Percentiles rank a stretch among this genome's conserved stretches.
Conservation (phyloP, 352 stramenopile genomes). For the Phytophthora capsici region DNA sequence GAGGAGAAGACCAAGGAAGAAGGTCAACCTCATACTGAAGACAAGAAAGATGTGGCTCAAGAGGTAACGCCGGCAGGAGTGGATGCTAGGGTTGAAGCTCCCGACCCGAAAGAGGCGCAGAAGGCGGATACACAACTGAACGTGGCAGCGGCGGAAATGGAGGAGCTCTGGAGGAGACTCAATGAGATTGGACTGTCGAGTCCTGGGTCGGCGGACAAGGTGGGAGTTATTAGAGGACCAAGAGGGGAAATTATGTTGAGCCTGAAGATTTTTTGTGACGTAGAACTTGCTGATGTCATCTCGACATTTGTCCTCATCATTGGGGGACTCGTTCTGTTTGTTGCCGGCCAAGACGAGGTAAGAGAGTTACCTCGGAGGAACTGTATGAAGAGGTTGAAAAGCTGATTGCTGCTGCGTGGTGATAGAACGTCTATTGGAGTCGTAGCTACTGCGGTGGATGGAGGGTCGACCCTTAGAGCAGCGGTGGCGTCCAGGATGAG, state of each 20-base stretch:
- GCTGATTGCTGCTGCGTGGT: conserved; percentile 3
- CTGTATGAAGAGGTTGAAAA: not conserved
- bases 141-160: conserved; percentile 77
- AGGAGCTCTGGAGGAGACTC: conserved; percentile 83
- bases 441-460: conserved; percentile 73
- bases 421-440: conserved; percentile 57
- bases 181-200: conserved; percentile 79
- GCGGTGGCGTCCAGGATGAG: conserved; percentile 84
- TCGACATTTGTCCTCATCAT: conserved; percentile 77
- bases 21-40: conserved; percentile 5
- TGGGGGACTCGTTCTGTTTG: conserved; percentile 88
- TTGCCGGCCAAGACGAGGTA: conserved; percentile 74
- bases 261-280: conserved; percentile 18
- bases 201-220: conserved; percentile 62
- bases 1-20: conserved; percentile 17
- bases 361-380: not conserved
- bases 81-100: not conserved
- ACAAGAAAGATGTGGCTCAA: conserved; percentile 1
- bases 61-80: not conserved
- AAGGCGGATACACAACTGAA: conserved; percentile 70
- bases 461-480: conserved; percentile 74
- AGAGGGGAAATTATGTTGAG: not conserved
- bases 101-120: conserved; percentile 44
- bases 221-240: conserved; percentile 6
- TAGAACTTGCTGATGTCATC: conserved; percentile 80